Evolutionary conservation across 192 early-diverging fungal species (phyloP).

Genomic region (Neocallimastix lanati): DNA sequence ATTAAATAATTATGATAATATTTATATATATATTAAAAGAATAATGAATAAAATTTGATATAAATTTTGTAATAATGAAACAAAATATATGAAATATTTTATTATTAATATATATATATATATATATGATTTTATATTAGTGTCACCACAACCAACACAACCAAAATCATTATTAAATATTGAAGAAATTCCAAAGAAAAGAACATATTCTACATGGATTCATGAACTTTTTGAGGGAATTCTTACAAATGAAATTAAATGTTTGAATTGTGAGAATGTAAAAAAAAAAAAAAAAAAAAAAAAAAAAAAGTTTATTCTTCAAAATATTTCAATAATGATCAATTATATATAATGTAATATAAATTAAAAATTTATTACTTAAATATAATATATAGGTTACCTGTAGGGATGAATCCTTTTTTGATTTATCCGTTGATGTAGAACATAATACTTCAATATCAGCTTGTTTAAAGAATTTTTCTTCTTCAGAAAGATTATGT

Average conservation of each 20-base stretch:
- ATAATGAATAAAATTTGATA: too few species aligned
- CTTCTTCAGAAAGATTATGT: slow-evolving; percentile 82
- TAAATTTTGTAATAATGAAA: too few species aligned
- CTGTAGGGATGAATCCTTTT: slow-evolving; percentile 78
- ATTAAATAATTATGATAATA: too few species aligned
- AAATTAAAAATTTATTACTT: too few species aligned
- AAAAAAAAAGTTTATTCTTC: too few species aligned
- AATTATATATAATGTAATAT: too few species aligned
- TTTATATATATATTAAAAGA: too few species aligned
- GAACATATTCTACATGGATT: slow-evolving; percentile 55
- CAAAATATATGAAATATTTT: too few species aligned
- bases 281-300: neutral
- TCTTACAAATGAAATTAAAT: slow-evolving; percentile 90
- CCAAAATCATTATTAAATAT: slow-evolving; percentile 9
- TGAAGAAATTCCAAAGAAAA: slow-evolving; percentile 39
- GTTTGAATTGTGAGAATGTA: slow-evolving; percentile 87
- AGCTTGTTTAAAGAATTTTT: slow-evolving; percentile 85
- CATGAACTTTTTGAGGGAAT: slow-evolving; percentile 89
- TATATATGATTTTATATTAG: neutral
- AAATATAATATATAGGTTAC: slow-evolving; percentile 42
- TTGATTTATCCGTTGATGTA: slow-evolving; percentile 92
- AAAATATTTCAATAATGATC: too few species aligned
- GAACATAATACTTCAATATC: slow-evolving; percentile 90
- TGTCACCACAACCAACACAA: neutral
- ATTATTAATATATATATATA: neutral